Conservation (phyloP, 495 filamentous ascomycete genomes). For the Xylaria palmicola region DNA sequence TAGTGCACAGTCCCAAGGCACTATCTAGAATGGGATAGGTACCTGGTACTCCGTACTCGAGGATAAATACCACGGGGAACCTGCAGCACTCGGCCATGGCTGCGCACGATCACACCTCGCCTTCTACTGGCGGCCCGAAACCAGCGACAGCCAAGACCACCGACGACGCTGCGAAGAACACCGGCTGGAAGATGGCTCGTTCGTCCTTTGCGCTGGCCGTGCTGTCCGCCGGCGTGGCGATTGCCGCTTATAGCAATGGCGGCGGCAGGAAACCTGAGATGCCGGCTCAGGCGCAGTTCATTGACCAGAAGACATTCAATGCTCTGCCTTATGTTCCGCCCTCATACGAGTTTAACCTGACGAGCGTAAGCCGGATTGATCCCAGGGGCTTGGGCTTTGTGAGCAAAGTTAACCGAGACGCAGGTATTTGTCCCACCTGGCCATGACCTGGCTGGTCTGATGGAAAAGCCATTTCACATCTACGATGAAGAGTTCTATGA, state of each 20-base stretch:
- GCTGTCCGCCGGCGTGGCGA: constrained; percentile 10
- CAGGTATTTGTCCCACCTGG: constrained; percentile 39
- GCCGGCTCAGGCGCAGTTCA: constrained; percentile 43
- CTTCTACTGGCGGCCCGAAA: neutral
- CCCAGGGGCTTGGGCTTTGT: too few species aligned
- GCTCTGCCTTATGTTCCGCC: constrained; percentile 33
- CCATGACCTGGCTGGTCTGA: constrained; percentile 28
- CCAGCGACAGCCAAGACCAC: neutral
- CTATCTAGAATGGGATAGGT: neutral
- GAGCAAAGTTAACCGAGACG: neutral
- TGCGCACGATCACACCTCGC: neutral
- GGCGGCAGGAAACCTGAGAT: constrained; percentile 21
- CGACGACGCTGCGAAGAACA: neutral
- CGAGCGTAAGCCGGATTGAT: constrained; percentile 20
- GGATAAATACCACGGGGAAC: neutral
- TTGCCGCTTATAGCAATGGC: constrained; percentile 10
- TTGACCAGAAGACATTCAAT: constrained; percentile 43
- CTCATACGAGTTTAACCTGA: constrained; percentile 23
- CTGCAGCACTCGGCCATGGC: neutral
- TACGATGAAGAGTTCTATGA: constrained; percentile 46
- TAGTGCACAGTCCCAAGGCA: neutral
- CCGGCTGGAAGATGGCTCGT: neutral
- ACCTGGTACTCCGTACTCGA: too few species aligned
- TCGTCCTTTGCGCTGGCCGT: neutral
- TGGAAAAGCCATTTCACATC: constrained; percentile 45